phyloP scores from a whole-genome alignment of 495 filamentous ascomycete species.

The Talaromyces nanjingensis region DNA sequence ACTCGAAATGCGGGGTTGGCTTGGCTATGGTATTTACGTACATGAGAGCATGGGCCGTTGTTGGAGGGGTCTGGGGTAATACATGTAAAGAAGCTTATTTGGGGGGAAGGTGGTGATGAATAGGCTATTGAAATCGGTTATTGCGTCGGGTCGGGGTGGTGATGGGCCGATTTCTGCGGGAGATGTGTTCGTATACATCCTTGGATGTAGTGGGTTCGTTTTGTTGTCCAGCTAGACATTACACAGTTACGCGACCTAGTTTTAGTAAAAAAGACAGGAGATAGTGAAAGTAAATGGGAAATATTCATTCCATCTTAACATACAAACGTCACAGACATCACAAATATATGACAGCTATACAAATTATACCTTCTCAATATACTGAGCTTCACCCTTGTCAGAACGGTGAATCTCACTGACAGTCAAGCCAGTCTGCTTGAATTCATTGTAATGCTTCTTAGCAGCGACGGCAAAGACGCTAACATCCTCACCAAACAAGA shows the following conservation, averaged over 20 bases:
- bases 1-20: not conserved
- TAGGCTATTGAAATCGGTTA: not conserved
- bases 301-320: not conserved
- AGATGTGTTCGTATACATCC: too few relatives aligned
- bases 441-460: not conserved
- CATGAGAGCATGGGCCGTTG: not conserved
- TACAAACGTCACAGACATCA: not conserved
- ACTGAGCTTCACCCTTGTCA: not conserved
- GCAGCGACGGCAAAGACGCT: not conserved
- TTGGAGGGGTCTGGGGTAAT: not conserved
- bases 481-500: conserved; percentile 12
- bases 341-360: not conserved
- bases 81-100: not conserved
- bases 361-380: not conserved
- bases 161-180: not conserved
- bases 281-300: too few relatives aligned
- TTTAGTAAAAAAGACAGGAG: too few relatives aligned
- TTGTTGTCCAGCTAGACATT: too few relatives aligned
- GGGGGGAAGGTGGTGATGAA: not conserved
- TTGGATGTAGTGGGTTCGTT: too few relatives aligned
- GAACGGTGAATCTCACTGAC: conserved; percentile 7
- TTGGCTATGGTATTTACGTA: not conserved
- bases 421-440: not conserved
- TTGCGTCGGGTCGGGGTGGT: not conserved
- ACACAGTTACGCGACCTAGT: too few relatives aligned